Base-by-base conservation (phyloP, 257 asterid species). In the Capsicum pubescens region DNA sequence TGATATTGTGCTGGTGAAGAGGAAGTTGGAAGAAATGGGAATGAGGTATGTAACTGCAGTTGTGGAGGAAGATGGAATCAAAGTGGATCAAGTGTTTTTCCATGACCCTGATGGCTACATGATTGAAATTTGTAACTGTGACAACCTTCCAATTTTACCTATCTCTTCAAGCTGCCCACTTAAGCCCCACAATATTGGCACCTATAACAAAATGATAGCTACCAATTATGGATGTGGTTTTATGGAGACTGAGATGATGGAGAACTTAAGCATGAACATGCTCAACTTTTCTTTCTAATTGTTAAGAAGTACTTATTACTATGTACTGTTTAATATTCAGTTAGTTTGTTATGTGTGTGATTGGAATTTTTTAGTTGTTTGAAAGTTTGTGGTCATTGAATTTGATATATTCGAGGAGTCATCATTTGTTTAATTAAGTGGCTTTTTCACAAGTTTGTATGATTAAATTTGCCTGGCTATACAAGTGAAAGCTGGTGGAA, bases 51-150 rank as follows among this genome's bases (percentile, higher is more conserved):
- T 57, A 36, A 87, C 63, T 2, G 90, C 85, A 4, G 42, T 83
- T 9, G 87, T 89, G 17, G 90, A 89, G 82, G 91, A 89, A 15
- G 86, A 79, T 4, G 91, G 91, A 12, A 84, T 83, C 6, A 70
- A 78, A 52, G 91, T 89, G 32, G 89, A 89, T 68, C 91, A 89
- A 5, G 88, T 89, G 39, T 89, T 89, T 76, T 89, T 89, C 85
- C 91, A 89, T 58, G 91, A 89, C 32, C 91, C 91, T 2, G 91
- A 89, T 84, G 91, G 87, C 72, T 89, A 89, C 67, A 89, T 89
- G 91, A 86, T 89, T 66, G 91, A 89, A 72, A 50, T 89, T 0
- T 89, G 91, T 60, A 87, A 87, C 82, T 89, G 91, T 67, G 88
- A 87, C 5, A 87, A 87, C 36, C 67, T 89, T 57, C 91, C 91